Percentiles rank a stretch among this genome's conserved stretches.
phyloP scores from a whole-genome alignment of 495 filamentous ascomycete species.

The Podospora tetraspora region DNA sequence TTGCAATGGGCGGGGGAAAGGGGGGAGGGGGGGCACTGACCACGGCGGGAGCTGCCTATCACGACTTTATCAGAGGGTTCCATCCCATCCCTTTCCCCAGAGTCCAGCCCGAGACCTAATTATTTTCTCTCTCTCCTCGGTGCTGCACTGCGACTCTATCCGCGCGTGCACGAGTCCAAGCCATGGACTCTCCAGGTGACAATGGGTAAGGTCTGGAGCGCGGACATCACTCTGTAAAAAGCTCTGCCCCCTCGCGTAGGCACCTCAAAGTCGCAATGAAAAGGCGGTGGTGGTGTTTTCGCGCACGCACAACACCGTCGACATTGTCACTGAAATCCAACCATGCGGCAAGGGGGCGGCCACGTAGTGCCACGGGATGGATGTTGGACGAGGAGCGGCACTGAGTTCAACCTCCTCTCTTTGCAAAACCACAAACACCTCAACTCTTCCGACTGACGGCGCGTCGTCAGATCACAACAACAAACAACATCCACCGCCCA shows the following conservation, averaged over 20 bases:
- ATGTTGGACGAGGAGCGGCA: background rate
- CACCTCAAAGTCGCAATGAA: background rate
- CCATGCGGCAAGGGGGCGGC: background rate
- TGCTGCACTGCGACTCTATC: background rate
- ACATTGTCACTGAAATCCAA: background rate
- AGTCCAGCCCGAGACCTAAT: background rate
- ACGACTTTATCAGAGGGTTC: conserved; percentile 7
- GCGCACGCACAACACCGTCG: background rate
- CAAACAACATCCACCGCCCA: background rate
- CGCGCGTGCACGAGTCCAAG: background rate
- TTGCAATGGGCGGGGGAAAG: background rate
- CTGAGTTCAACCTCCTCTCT: background rate
- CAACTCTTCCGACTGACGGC: background rate
- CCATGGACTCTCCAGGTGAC: background rate
- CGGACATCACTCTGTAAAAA: no score
- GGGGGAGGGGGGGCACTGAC: background rate
- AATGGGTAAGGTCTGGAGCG: background rate
- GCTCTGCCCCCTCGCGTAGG: no score
- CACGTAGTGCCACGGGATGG: background rate
- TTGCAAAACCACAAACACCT: background rate
- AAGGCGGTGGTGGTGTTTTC: background rate
- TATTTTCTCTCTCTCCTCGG: background rate
- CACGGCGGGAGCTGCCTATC: conserved; percentile 2
- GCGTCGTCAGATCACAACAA: background rate
- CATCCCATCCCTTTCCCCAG: conserved; percentile 6